Base-by-base conservation (phyloP, 768 basidiomycete genomes). In the Auriscalpium orientale region DNA sequence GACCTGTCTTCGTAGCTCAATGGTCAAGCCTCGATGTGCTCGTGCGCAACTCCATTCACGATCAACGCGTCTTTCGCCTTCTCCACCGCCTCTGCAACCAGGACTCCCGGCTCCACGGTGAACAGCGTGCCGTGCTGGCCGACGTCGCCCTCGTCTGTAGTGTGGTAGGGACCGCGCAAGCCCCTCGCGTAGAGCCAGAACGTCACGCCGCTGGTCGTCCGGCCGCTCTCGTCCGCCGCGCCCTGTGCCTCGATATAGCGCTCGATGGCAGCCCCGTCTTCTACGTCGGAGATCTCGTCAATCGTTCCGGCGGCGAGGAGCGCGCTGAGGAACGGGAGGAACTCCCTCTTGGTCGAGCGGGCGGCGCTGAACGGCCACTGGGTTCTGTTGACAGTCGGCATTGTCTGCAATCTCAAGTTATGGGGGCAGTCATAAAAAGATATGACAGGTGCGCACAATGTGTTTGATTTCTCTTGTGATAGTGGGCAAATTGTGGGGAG, bases 131-230 rank as follows among this genome's bases (percentile, higher is more conserved):
- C 60, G 28, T 61, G 57, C 43, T 53, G 50, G 50, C 56, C 46
- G 11, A 58, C 20, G 4, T 33, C 21, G 36, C 60, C 60, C 15
- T 53, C 57, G 11, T 58, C 57, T 20, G 50, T 51, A n/a, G 13
- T 21, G 50, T 49, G 60, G 38, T 43, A 53, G 3, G 60, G 60
- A 16, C 60, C 60, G 33, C 46, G n/a, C 28, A 48, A 18, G 12
- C 60, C 57, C 47, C 50, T 56, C 35, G 60, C 50, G 48, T 61
- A 57, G n/a, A 55, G 40, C 49, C 65, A 57, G 50, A 59, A 54
- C 8, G 51, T 55, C 36, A 50, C n/a, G 18, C 56, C 53, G 46
- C 38, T 10, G 13, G 16, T 37, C 28, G 35, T 57, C 38, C 33
- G 45, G 12, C 35, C 60, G 1, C 33, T 33, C 12, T 11, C 40